phyloP scores from a whole-genome alignment of 257 asterid species.

The Scutellaria minor region DNA sequence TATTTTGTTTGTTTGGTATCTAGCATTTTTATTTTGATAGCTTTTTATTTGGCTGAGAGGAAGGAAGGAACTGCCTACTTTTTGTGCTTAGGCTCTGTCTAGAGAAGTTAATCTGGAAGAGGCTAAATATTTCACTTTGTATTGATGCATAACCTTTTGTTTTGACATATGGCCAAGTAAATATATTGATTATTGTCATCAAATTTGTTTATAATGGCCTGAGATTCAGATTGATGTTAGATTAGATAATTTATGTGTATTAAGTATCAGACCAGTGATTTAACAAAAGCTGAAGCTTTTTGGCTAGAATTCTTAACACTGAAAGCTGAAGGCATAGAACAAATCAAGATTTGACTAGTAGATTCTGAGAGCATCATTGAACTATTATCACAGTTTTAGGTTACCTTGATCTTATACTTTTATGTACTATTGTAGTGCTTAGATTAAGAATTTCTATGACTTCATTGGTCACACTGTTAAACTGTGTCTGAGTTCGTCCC shows the following conservation, averaged over 20 bases:
- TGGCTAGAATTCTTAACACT: constrained; percentile 1
- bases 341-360: constrained; percentile 6
- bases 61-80: not conserved
- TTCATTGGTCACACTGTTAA: constrained; percentile 1
- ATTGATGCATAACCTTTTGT: constrained; percentile 12
- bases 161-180: constrained; percentile 10
- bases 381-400: constrained; percentile 14
- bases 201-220: constrained; percentile 20
- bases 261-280: constrained; percentile 10
- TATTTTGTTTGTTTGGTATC: not conserved
- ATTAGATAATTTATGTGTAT: not conserved
- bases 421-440: constrained; percentile 2
- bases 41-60: constrained; percentile 15
- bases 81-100: not conserved
- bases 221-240: constrained; percentile 1
- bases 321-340: constrained; percentile 10
- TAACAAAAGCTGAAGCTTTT: constrained; percentile 21
- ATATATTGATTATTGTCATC: constrained; percentile 11
- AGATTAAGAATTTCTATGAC: constrained; percentile 8
- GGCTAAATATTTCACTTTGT: constrained; percentile 10
- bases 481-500: constrained; percentile 25
- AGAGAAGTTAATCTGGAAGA: constrained; percentile 19
- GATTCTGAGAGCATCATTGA: not conserved
- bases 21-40: constrained; percentile 1
- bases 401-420: constrained; percentile 13